phyloP scores from a whole-genome alignment of 2,329 filamentous ascomycete species.

The Xylaria sp. region DNA sequence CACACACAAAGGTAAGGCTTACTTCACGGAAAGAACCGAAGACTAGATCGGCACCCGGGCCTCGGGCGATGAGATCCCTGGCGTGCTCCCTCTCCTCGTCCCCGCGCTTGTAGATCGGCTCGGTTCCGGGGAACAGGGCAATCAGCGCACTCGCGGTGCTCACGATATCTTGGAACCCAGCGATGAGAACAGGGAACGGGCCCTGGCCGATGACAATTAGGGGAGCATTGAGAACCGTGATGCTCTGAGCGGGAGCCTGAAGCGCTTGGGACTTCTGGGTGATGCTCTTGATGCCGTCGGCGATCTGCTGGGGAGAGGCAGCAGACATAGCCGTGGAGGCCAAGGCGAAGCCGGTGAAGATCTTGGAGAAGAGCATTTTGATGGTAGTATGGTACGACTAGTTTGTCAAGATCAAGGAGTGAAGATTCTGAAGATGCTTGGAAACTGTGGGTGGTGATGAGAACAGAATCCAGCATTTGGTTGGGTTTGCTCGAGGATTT shows the following conservation, averaged over 20 bases:
- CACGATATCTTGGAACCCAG: conserved; percentile 22
- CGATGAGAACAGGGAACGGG: conserved; percentile 14
- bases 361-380: conserved; percentile 27
- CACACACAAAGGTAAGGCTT: background rate
- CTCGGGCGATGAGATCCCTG: conserved; percentile 14
- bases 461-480: background rate
- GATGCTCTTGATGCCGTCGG: conserved; percentile 15
- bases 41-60: conserved; percentile 19
- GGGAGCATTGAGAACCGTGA: conserved; percentile 16
- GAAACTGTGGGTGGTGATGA: conserved; percentile 12
- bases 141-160: conserved; percentile 12
- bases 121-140: background rate
- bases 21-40: conserved; percentile 24
- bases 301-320: conserved; percentile 18
- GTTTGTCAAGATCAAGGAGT: background rate
- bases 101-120: background rate
- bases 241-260: conserved; percentile 23
- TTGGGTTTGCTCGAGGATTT: conserved; percentile 2
- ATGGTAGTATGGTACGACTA: conserved; percentile 3
- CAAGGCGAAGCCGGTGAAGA: conserved; percentile 24
- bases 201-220: conserved; percentile 20
- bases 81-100: conserved; percentile 12
- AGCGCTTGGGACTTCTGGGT: conserved; percentile 22
- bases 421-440: background rate
- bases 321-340: conserved; percentile 14